Base-by-base conservation (phyloP, 2,329 filamentous ascomycete genomes). In the Bertia moriformis region DNA sequence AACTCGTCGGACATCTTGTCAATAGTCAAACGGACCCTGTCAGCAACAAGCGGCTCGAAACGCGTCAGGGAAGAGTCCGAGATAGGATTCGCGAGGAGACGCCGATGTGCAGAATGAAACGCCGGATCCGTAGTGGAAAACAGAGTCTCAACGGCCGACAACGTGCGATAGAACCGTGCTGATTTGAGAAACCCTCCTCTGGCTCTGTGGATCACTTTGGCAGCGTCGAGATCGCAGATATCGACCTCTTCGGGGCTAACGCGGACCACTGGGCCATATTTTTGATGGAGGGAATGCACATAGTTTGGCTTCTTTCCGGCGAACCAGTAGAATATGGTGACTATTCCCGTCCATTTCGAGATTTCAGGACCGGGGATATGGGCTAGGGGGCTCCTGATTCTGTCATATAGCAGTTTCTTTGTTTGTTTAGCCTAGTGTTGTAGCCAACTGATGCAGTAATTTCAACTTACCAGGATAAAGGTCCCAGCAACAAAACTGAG, bases 11-110 rank as follows among this genome's bases (percentile, higher is more conserved):
- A 10, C 12, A 35, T 13, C 7, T 17, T 10, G 10, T 14, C 10
- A 15, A 35, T 35, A 35, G 15, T 15, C 12, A 18, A 7, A 7
- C 17, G 10, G 10, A 35, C 32, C 7, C n/a, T 45, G 17, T 54
- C 50, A 39, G 55, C 59, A 48, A 59, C 57, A 14, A 51, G 51
- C 12, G 51, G 49, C 44, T 44, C 53, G 3, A 51, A 63, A 48
- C 32, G 50, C 45, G 2, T 50, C 43, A 4, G 42, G 44, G 14
- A 61, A 49, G 64, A 65, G 49, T 37, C 49, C 48, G 13, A 46
- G 32, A 17, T 35, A 7, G 24, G 24, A n/a, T 29, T n/a, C 32
- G 32, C 7, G 32, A 35, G 32, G 10, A 35, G 17, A 13, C 15
- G 12, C 7, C 32, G 10, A 7, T 17, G 12, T 18, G 12, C 7